Percentiles rank a stretch among this genome's conserved stretches.
These are phyloP conservation scores for Oryza punctata DNA, from an alignment of 176 grass and related monocot species.

Conservation along the genomic window DNA sequence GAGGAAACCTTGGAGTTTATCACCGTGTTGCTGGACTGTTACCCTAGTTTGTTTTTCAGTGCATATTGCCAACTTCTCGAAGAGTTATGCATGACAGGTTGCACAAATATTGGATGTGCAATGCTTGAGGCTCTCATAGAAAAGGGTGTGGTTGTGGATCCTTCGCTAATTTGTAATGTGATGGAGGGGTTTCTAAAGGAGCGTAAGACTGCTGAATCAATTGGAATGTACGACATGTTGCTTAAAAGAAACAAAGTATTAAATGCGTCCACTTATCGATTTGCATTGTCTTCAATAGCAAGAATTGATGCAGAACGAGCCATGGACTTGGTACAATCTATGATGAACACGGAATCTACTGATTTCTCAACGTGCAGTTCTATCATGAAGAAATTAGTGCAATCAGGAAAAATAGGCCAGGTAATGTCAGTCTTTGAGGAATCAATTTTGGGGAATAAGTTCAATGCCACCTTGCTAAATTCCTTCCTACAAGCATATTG, in stretches of 20 bases:
- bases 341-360: constrained; percentile 26
- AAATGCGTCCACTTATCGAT: constrained; percentile 24
- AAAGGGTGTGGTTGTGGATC: constrained; percentile 52
- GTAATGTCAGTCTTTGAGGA: constrained; percentile 48
- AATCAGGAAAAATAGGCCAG: constrained; percentile 55
- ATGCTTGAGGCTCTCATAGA: constrained; percentile 73
- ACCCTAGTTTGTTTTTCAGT: constrained; percentile 42
- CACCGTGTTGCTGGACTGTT: constrained; percentile 37
- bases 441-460: constrained; percentile 28
- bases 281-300: constrained; percentile 49
- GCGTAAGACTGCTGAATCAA: constrained; percentile 54
- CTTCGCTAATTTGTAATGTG: constrained; percentile 51
- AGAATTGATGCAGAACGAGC: constrained; percentile 53
- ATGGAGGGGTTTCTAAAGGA: constrained; percentile 87
- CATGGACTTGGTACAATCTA: constrained; percentile 53
- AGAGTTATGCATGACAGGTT: constrained; percentile 69
- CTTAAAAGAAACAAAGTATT: constrained; percentile 43
- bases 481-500: constrained; percentile 58
- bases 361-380: constrained; percentile 32
- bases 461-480: constrained; percentile 61
- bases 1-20: constrained; percentile 74
- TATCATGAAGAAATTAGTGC: constrained; percentile 57
- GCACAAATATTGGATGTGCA: constrained; percentile 75
- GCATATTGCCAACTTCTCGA: constrained; percentile 61
- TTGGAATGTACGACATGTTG: constrained; percentile 75